Base-by-base conservation (phyloP, 2,329 filamentous ascomycete genomes). In the Raffaelea deltoideospora region DNA sequence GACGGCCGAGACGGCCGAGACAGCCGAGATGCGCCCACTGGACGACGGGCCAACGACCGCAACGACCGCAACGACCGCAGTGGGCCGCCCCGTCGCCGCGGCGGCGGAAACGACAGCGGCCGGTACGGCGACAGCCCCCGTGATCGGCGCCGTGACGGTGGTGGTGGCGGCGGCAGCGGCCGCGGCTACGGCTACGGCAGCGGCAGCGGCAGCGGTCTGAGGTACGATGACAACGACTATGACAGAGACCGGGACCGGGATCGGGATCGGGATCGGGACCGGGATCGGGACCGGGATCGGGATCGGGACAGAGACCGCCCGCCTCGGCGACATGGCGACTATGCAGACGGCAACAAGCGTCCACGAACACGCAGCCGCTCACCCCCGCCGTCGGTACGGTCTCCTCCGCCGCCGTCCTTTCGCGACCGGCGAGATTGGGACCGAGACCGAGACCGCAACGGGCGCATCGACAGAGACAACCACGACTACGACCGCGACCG, bases 181-280 rank as follows among this genome's bases (percentile, higher is more conserved):
- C n/a, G 35, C 21, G 41, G 41, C n/a, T n/a, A n/a, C n/a, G 64
- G 17, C 7, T 13, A 10, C 23, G 27, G 31, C 14, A 14, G 23
- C 22, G 29, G 23, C 17, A 27, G 35, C 14, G 24, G 28, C 21
- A 13, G 35, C 21, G 41, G 41, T 30, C 29, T 17, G 38, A 43
- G 31, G 33, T 30, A 40, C 41, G 56, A 57, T 35, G 65, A 72
- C 50, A 61, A 71, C 48, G 65, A 53, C 34, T 51, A 51, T 31
- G 51, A 58, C 27, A 15, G 43, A 35, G 47, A 51, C 23, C 42
- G 54, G 3, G 51, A 52, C 35, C 50, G 54, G 47, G 51, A 34
- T 33, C 50, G 15, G 44, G 49, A 49, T 26, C 48, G 50, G 15
- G 47, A 41, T 19, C 15, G 37, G 13, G 33, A 30, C 13, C 31